Percentiles rank a stretch among this genome's conserved stretches.
Evolutionary conservation across 116 monocot genomes (phyloP).

Genomic region (Iris pallida): DNA sequence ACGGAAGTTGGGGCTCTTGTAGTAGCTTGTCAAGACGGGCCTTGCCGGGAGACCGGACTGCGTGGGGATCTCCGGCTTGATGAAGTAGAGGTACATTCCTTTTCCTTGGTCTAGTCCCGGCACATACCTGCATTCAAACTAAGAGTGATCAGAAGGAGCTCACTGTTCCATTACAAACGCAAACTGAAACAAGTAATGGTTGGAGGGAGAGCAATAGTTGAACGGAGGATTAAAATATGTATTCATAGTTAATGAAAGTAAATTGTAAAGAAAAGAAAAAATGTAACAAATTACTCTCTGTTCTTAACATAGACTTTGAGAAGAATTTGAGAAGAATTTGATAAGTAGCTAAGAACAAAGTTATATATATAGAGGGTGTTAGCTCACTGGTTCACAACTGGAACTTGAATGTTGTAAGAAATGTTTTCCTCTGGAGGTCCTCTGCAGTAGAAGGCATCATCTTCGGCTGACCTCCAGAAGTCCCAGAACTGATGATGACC

Average conservation of each 20-base stretch:
- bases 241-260: too few species aligned
- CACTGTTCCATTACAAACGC: constrained; percentile 21
- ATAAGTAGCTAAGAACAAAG: background rate
- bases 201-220: too few species aligned
- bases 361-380: background rate
- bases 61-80: constrained; percentile 66
- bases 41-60: constrained; percentile 46
- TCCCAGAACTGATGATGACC: constrained; percentile 42
- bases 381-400: constrained; percentile 58
- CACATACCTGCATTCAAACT: constrained; percentile 38
- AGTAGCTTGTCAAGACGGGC: constrained; percentile 82
- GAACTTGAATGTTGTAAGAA: constrained; percentile 54
- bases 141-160: background rate
- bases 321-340: background rate
- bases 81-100: constrained; percentile 64
- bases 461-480: constrained; percentile 64
- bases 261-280: too few species aligned
- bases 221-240: too few species aligned
- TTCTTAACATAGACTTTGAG: background rate
- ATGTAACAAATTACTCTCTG: too few species aligned
- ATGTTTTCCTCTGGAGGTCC: constrained; percentile 54
- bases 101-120: constrained; percentile 64
- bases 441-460: constrained; percentile 63
- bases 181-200: too few species aligned
- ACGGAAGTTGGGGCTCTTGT: constrained; percentile 62